These are phyloP conservation scores for Talaromyces sp. DNA, from an alignment of 2,329 filamentous ascomycete genomes.

Conservation along the genomic window DNA sequence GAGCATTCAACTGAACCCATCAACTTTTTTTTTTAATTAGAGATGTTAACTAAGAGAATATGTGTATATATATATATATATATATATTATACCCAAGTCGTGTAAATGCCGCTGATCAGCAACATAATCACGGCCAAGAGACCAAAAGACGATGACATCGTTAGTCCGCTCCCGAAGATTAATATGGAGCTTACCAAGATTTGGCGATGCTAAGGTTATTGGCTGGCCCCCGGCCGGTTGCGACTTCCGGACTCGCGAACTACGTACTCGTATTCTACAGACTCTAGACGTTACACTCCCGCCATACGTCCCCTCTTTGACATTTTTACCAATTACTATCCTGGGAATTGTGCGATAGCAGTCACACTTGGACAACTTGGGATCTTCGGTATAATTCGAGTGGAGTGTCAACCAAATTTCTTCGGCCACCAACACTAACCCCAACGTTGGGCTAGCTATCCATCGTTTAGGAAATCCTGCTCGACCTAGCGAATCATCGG, in stretches of 20 bases:
- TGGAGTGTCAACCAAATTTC: background rate
- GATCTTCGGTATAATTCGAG: background rate
- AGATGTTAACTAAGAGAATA: too few relatives aligned
- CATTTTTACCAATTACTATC: background rate
- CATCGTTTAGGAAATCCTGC: background rate
- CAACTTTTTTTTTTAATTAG: too few relatives aligned
- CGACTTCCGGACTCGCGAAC: background rate
- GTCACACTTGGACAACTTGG: background rate
- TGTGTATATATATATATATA: too few relatives aligned
- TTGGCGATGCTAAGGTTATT: background rate
- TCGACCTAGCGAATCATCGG: constrained; percentile 1
- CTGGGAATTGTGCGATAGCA: background rate
- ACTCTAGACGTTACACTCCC: background rate
- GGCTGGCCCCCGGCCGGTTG: background rate
- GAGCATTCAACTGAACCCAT: background rate
- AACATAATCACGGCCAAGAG: too few relatives aligned
- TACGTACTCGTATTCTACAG: background rate
- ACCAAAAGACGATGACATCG: background rate
- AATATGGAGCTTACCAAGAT: background rate
- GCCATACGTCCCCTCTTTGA: background rate
- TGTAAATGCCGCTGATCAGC: too few relatives aligned
- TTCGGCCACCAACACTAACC: background rate
- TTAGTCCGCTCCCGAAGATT: background rate
- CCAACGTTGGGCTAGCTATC: background rate
- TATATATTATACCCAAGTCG: too few relatives aligned